phyloP scores from a whole-genome alignment of 2,329 filamentous ascomycete genomes.

The Incumbomyces lentus region DNA sequence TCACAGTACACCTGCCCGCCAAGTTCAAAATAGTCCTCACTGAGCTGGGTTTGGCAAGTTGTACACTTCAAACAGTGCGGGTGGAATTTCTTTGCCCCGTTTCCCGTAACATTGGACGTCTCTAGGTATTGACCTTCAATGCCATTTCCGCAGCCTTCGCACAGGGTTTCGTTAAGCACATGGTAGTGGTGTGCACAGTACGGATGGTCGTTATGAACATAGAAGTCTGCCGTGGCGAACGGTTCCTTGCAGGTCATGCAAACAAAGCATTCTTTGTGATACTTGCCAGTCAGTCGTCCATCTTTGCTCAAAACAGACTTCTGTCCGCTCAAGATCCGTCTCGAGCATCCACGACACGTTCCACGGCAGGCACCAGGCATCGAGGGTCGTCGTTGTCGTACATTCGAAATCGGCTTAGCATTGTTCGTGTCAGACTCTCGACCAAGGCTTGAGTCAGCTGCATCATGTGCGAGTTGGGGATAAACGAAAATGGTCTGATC shows the following conservation, averaged over 20 bases:
- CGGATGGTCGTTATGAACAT: conserved; percentile 75
- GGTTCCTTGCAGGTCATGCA: conserved; percentile 73
- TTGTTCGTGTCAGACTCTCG: neutral
- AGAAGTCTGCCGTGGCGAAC: conserved; percentile 83
- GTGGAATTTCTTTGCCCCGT: conserved; percentile 61
- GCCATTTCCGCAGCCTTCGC: conserved; percentile 64
- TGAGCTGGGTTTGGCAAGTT: conserved; percentile 59
- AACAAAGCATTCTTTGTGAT: conserved; percentile 90
- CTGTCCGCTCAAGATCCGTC: conserved; percentile 57
- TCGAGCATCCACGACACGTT: conserved; percentile 70
- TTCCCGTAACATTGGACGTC: conserved; percentile 46
- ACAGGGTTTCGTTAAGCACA: conserved; percentile 77
- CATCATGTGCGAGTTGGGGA: neutral
- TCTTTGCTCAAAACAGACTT: conserved; percentile 93
- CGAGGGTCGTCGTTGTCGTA: conserved; percentile 32
- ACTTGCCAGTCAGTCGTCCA: conserved; percentile 80
- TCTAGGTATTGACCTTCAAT: conserved; percentile 93
- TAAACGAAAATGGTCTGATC: neutral
- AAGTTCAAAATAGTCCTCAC: conserved; percentile 86
- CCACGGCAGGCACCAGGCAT: conserved; percentile 46
- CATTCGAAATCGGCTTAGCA: conserved; percentile 19
- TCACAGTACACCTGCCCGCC: conserved; percentile 74
- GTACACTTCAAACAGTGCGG: conserved; percentile 75
- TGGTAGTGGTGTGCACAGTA: conserved; percentile 93
- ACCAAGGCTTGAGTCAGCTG: neutral